phyloP scores from a whole-genome alignment of 2,329 filamentous ascomycete species.

The Scedosporium boydii region DNA sequence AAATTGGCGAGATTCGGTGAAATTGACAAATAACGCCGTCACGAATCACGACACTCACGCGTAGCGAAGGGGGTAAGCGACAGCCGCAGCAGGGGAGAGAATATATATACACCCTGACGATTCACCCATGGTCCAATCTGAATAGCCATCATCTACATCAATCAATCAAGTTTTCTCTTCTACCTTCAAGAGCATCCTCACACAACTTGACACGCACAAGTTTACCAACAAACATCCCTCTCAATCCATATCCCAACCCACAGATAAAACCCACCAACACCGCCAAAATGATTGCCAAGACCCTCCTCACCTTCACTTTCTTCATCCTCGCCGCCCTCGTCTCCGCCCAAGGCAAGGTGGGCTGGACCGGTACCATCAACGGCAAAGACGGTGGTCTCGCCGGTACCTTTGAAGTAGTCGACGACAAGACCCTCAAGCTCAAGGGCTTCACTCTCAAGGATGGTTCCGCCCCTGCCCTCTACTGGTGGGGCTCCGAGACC shows the following conservation, averaged over 20 bases:
- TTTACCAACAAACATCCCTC: not conserved
- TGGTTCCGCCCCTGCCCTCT: constrained; percentile 16
- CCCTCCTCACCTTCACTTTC: not conserved
- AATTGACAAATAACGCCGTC: not conserved
- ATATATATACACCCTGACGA: not conserved
- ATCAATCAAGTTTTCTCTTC: not conserved
- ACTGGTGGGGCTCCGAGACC: constrained; percentile 17
- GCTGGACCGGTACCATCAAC: constrained; percentile 13
- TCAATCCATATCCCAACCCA: not conserved
- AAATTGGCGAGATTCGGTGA: not conserved
- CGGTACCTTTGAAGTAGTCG: constrained; percentile 14
- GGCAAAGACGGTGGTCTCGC: constrained; percentile 16
- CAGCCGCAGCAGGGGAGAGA: not conserved
- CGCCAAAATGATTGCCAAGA: not conserved
- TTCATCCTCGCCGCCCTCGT: not conserved
- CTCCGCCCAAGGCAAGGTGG: constrained; percentile 6
- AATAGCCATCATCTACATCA: not conserved
- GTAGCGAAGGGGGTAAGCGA: not conserved
- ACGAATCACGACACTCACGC: not conserved
- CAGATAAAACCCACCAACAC: not conserved
- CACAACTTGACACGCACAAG: not conserved
- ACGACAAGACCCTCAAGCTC: constrained; percentile 14
- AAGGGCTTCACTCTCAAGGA: constrained; percentile 15
- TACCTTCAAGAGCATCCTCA: not conserved
- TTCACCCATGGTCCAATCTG: not conserved